phyloP scores from a whole-genome alignment of 1,139 yeast genomes.

The Yamadazyma diddensiae region DNA sequence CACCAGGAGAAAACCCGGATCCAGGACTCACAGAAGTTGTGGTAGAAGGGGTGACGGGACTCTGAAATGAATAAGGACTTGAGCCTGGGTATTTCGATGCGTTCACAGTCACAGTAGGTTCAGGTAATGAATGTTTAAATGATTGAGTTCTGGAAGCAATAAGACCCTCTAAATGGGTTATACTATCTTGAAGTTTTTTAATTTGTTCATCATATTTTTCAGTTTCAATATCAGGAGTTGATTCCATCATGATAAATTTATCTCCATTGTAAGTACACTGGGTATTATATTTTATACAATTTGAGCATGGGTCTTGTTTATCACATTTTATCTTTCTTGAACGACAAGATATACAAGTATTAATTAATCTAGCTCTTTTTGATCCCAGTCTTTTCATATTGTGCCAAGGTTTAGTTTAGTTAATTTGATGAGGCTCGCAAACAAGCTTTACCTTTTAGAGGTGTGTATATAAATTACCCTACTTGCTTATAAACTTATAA shows the following conservation, averaged over 20 bases:
- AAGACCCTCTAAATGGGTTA: constrained; percentile 1
- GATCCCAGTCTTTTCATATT: too few relatives aligned
- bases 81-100: too few relatives aligned
- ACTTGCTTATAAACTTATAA: too few relatives aligned
- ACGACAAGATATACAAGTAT: constrained; percentile 13
- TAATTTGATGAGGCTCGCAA: too few relatives aligned
- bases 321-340: constrained; percentile 14
- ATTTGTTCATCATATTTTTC: constrained; percentile 1
- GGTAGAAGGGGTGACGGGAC: neutral
- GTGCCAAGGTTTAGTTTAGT: too few relatives aligned
- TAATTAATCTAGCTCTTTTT: constrained; percentile 9
- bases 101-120: too few relatives aligned
- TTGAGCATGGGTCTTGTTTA: constrained; percentile 11
- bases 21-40: neutral
- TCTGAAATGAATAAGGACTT: neutral
- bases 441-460: too few relatives aligned
- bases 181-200: neutral
- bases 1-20: too few relatives aligned
- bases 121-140: neutral
- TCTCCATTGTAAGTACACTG: constrained; percentile 8
- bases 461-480: too few relatives aligned
- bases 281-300: constrained; percentile 11
- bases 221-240: neutral
- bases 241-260: neutral
- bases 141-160: too few relatives aligned